Evolutionary conservation across 2,329 filamentous ascomycete genomes (phyloP).

Genomic region (Fusarium udum): DNA sequence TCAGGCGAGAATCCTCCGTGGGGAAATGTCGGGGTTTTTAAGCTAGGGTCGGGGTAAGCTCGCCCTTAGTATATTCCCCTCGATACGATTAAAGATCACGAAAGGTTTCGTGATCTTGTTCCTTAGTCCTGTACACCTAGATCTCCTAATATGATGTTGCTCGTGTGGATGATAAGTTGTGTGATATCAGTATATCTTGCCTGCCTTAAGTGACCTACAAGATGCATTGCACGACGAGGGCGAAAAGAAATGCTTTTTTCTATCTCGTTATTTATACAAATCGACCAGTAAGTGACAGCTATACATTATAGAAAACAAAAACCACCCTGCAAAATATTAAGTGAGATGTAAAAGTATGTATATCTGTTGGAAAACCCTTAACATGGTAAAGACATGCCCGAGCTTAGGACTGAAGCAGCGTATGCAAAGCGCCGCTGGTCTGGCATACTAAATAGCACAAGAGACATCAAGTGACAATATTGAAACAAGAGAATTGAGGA

Average conservation of each 20-base stretch:
- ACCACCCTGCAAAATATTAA: neutral
- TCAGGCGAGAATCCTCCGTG: conserved; percentile 15
- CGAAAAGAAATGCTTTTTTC: conserved; percentile 13
- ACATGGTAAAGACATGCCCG: neutral
- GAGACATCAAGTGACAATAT: conserved; percentile 10
- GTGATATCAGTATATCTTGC: neutral
- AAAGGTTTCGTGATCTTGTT: conserved; percentile 4
- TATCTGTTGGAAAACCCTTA: neutral
- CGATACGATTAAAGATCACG: neutral
- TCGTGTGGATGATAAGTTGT: neutral
- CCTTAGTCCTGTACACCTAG: neutral
- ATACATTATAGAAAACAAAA: neutral
- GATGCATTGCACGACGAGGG: conserved; percentile 5
- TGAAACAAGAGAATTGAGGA: conserved; percentile 26
- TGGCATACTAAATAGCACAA: neutral
- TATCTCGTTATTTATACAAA: neutral
- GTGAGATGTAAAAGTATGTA: too few species aligned
- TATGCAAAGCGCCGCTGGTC: neutral
- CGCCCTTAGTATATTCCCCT: conserved; percentile 9
- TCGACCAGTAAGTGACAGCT: neutral
- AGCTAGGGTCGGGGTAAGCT: conserved; percentile 28
- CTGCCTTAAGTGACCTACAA: neutral
- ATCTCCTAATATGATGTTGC: neutral
- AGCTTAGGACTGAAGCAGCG: neutral
- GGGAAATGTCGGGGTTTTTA: conserved; percentile 37